Conservation (phyloP, 371 early-diverging fungal species). For the Synchytrium microbalum region DNA sequence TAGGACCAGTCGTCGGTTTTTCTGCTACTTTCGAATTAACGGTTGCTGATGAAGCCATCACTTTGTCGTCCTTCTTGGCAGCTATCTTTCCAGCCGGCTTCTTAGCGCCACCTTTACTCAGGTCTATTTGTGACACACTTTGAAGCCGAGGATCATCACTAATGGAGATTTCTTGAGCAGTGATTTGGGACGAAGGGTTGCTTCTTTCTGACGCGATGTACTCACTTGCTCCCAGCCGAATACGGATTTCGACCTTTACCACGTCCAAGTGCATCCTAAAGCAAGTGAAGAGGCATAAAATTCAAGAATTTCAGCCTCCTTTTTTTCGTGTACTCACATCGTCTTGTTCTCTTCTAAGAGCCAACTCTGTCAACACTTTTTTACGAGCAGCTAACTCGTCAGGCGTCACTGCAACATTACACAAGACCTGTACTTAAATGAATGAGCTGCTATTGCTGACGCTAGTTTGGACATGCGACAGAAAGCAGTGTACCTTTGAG, state of each 20-base stretch:
- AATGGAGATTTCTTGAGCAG: no score
- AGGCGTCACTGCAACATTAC: constrained; percentile 24
- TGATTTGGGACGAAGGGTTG: no score
- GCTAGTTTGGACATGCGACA: no score
- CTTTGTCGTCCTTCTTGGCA: not conserved
- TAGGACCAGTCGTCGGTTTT: not conserved
- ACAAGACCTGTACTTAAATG: constrained; percentile 18
- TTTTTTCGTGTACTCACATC: constrained; percentile 27
- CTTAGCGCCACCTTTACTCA: not conserved
- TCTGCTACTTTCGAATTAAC: not conserved
- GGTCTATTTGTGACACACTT: not conserved
- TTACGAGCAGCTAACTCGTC: constrained; percentile 29
- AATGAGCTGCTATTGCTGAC: not conserved
- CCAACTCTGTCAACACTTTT: constrained; percentile 33
- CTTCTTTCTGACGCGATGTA: not conserved
- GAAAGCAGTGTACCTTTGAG: constrained; percentile 40
- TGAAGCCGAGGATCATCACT: not conserved
- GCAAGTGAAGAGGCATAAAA: no score
- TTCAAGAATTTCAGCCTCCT: no score
- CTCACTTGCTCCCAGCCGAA: constrained; percentile 1
- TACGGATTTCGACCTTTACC: not conserved
- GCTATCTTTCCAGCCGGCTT: not conserved
- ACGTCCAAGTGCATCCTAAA: not conserved
- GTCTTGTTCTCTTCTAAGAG: constrained; percentile 31
- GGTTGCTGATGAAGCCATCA: not conserved